Percentiles rank a stretch among this genome's conserved stretches.
phyloP scores from a whole-genome alignment of 108 stramenopile species.

The Stephanodiscus triporus region DNA sequence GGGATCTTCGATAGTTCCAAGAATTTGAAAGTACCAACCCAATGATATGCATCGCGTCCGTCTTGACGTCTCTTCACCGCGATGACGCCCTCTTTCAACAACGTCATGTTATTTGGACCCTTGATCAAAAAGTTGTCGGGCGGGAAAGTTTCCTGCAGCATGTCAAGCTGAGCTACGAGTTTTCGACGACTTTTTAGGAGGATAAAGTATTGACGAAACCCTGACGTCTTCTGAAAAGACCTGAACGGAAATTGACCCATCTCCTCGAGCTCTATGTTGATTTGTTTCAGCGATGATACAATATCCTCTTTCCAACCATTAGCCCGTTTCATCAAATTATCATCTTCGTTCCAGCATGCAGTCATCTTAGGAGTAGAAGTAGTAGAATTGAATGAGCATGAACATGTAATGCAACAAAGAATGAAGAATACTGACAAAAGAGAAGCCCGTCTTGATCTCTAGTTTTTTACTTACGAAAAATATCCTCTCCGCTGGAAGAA shows the following conservation, averaged over 20 bases:
- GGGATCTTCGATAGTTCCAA: background rate
- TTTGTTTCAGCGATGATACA: background rate
- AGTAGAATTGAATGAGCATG: background rate
- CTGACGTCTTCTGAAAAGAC: background rate
- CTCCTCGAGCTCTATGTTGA: background rate
- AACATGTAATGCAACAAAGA: too few species aligned
- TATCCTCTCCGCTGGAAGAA: conserved; percentile 1
- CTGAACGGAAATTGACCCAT: background rate
- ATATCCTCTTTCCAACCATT: background rate
- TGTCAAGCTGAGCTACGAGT: background rate
- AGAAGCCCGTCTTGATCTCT: too few species aligned
- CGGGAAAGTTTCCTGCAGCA: background rate
- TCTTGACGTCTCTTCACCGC: background rate
- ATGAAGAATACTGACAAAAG: too few species aligned
- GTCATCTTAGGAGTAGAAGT: background rate
- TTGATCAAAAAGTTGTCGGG: background rate
- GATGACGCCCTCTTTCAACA: conserved; percentile 1
- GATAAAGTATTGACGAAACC: background rate
- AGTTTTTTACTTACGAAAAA: background rate
- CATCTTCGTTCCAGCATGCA: background rate
- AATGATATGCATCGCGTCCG: background rate
- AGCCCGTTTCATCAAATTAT: conserved; percentile 1
- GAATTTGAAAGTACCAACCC: background rate
- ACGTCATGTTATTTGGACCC: background rate
- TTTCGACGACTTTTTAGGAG: background rate